Evolutionary conservation across 345 rosid genomes (phyloP).

Genomic region (Boechera retrofracta): DNA sequence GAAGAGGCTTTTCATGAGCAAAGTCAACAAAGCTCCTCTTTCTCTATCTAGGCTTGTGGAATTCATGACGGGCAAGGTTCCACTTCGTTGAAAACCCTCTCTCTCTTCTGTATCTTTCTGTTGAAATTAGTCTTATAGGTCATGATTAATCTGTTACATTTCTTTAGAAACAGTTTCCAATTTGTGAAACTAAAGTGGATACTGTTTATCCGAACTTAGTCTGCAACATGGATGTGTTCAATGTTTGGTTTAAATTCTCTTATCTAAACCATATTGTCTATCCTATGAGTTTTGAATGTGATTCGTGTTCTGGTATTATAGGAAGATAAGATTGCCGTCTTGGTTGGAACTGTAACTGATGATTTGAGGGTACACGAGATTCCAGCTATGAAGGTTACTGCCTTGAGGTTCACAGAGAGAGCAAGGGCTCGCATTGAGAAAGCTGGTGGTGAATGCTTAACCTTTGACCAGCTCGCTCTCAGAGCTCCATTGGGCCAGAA

Average conservation of each 20-base stretch:
- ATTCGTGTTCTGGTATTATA: conserved; percentile 19
- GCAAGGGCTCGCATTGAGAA: conserved; percentile 94
- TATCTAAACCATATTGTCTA: neutral
- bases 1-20: conserved; percentile 97
- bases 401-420: conserved; percentile 90
- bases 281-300: neutral
- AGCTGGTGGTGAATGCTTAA: conserved; percentile 97
- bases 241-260: neutral
- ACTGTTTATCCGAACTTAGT: neutral
- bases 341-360: conserved; percentile 91
- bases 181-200: neutral
- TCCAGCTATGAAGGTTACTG: conserved; percentile 81
- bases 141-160: neutral
- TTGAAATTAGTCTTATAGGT: neutral
- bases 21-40: conserved; percentile 84
- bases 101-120: neutral
- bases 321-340: conserved; percentile 85
- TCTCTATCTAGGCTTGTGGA: conserved; percentile 78
- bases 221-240: neutral
- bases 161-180: neutral
- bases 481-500: conserved; percentile 97
- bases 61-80: conserved; percentile 77
- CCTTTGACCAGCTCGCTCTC: conserved; percentile 94
- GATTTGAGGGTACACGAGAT: conserved; percentile 86
- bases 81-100: conserved; percentile 13